Base-by-base conservation (phyloP, 768 basidiomycete genomes). In the Leucocoprinus leucothites region DNA sequence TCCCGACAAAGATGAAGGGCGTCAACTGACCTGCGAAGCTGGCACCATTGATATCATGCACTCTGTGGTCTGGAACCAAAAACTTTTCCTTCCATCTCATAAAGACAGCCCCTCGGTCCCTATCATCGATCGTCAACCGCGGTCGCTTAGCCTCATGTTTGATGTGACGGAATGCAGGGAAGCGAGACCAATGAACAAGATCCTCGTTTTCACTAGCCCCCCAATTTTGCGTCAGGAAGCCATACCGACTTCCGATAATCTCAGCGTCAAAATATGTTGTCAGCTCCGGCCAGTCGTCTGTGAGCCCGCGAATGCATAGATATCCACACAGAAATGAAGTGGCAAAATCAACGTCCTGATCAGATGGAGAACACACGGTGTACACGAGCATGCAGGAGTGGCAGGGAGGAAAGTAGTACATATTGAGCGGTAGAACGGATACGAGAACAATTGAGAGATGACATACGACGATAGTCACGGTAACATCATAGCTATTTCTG, bases 31-130 rank as follows among this genome's bases (percentile, higher is more conserved):
- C 94, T 64, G 94, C 94, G 69, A 95, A 97, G 67, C 91, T 93
- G 19, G 94, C 94, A 42, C 94, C 94, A 63, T 85, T 92, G 71
- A 98, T 96, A 68, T 95, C 92, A 69, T 91, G 86, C 26, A 96
- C 91, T 57, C 86, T 83, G 72, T 95, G 91, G 69, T 95, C 91
- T 2, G 94, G 94, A n/a, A 98, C 91, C 51, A 98, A 75, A 71
- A 97, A 98, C 64, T 87, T 79, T 72, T 98, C 96, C 72, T 98
- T 98, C 89, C 94, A 95, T 58, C 96, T 79, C 88, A 98, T 93
- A 68, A 98, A 98, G 26, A 94, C 84, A 22, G 87, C 87, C 1
- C 87, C 87, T 47, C 87, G 81, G 63, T 89, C 86, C 40, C 87
- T 77, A 64, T 89, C 88, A 44, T 82, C 72, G 64, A 96, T 86